A percentile compares a stretch with the other conserved stretches of the same genome.
These are phyloP conservation scores for Trichoderma koningii DNA, from an alignment of 2,329 filamentous ascomycete genomes.

Conservation along the genomic window DNA sequence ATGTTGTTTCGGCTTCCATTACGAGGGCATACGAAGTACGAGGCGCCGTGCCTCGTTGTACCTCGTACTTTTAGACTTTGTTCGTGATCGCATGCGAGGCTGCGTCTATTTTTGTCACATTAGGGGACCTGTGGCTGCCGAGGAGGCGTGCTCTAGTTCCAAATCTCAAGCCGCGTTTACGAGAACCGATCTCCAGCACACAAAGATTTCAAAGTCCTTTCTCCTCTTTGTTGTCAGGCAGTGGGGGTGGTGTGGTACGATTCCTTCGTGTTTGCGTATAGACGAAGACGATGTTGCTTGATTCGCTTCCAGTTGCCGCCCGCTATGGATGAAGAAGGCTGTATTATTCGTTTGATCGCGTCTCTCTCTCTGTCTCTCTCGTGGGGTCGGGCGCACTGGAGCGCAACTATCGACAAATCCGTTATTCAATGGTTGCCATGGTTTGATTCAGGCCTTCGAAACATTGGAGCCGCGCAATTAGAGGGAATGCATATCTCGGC, in stretches of 20 bases:
- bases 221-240: no score
- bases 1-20: not conserved
- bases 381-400: not conserved
- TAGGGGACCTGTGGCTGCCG: not conserved
- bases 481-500: constrained; percentile 1
- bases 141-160: not conserved
- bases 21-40: no score
- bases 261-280: not conserved
- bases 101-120: constrained; percentile 21
- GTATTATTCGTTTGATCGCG: not conserved
- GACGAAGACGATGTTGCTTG: not conserved
- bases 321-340: constrained; percentile 4
- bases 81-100: not conserved
- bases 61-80: not conserved
- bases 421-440: not conserved
- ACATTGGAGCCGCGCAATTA: constrained; percentile 14
- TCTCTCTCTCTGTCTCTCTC: not conserved
- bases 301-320: not conserved
- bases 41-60: no score
- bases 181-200: constrained; percentile 2
- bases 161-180: constrained; percentile 6
- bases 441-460: constrained; percentile 13
- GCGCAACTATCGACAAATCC: not conserved
- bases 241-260: not conserved
- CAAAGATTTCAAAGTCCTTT: not conserved